Base-by-base conservation (phyloP, 495 filamentous ascomycete genomes). In the Parmelia sp. region DNA sequence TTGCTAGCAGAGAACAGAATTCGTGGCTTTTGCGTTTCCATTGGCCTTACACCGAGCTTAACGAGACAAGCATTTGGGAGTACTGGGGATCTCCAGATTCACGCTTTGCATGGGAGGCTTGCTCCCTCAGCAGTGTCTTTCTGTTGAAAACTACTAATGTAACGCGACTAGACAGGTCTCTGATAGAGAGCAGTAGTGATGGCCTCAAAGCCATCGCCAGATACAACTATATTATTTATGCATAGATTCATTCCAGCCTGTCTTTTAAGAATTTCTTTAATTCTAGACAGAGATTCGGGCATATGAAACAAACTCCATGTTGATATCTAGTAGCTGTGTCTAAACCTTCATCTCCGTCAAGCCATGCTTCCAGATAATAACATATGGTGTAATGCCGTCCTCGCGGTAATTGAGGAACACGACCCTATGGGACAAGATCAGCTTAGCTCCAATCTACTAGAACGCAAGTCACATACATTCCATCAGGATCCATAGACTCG, bases 361-460 rank as follows among this genome's bases (percentile, higher is more conserved):
- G 69, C 94, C 95, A 77, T 97, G 88, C 85, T 96, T 97, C 95
- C 94, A 98, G 81, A 96, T 79, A 65, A 84, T 86, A 61, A 96
- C 82, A 71, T 80, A 98, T 42, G 94, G 94, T 35, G 93, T 97
- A 65, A 88, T 76, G 75, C 94, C 94, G 70, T 97, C 95, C 73
- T 95, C 92, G 71, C 93, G 91, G 83, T 96, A 98, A 81, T 97
- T 93, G 74, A 97, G 87, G 62, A 97, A 90, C 63, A 94, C 82
- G 72, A 96, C 83, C 91, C 91, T 96, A 66, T 31, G 35, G 58
- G 57, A 21, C 33, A 33, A 35, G 14, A 39, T 75, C 60, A 76
- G 72, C 66, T 53, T 60, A 63, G 36, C 44, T 42, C 66, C 35
- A 11, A 69, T n/a, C n/a, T 64, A 29, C 23, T 67, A 39, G 67